Conservation (phyloP, 306 rosid genomes). For the Hylodesmum podocarpum region DNA sequence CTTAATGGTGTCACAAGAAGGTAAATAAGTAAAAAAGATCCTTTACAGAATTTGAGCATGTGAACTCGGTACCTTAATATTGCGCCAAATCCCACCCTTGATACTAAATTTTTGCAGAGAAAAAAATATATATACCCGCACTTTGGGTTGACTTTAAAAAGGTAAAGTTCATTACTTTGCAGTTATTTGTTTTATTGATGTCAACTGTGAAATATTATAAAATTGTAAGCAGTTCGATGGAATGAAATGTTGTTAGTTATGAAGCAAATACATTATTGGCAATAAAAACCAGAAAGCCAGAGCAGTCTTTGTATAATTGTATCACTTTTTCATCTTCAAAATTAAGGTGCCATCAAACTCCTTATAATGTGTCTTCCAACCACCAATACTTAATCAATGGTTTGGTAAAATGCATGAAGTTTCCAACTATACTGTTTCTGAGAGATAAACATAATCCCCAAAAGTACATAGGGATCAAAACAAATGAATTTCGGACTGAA, state of each 20-base stretch:
- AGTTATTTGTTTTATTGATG: neutral
- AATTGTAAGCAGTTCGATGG: neutral
- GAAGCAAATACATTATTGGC: neutral
- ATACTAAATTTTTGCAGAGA: neutral
- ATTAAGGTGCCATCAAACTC: neutral
- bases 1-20: neutral
- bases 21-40: neutral
- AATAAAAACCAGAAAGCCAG: neutral
- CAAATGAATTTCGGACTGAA: neutral
- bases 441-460: neutral
- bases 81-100: neutral
- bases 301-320: neutral
- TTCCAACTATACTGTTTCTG: neutral
- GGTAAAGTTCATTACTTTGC: neutral
- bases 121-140: neutral
- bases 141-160: neutral
- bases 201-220: neutral
- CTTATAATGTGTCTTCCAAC: neutral
- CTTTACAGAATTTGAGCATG: neutral
- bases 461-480: neutral
- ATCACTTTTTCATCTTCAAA: neutral
- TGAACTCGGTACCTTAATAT: neutral
- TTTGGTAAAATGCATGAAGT: neutral
- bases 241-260: neutral
- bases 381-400: neutral